Evolutionary conservation across 208 protist genomes (phyloP).

Genomic region (Leishmania major): DNA sequence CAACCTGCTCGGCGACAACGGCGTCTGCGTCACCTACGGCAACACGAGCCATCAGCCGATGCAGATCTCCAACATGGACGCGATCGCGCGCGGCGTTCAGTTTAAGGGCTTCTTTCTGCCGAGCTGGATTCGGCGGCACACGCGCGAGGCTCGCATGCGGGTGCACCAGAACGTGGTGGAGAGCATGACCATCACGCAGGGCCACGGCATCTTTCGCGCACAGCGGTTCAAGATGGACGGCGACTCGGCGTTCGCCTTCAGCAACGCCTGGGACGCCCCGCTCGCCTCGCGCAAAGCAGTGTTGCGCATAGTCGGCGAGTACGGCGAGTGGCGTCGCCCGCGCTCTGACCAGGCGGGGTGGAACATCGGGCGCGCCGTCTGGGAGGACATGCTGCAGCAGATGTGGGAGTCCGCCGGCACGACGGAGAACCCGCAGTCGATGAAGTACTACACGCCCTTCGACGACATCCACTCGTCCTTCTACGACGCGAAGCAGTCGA

Average conservation of each 20-base stretch:
- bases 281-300: slow-evolving; percentile 84
- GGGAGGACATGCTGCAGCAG: slow-evolving; percentile 89
- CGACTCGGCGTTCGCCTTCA: slow-evolving; percentile 87
- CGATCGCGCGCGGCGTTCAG: slow-evolving; percentile 93
- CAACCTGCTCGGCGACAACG: slow-evolving; percentile 88
- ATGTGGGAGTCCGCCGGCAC: slow-evolving; percentile 84
- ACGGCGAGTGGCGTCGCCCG: slow-evolving; percentile 90
- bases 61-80: slow-evolving; percentile 91
- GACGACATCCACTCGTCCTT: slow-evolving; percentile 81
- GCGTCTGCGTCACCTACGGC: slow-evolving; percentile 96
- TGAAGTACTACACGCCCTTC: slow-evolving; percentile 94
- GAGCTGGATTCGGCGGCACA: slow-evolving; percentile 84
- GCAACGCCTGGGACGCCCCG: slow-evolving; percentile 89
- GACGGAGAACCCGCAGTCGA: slow-evolving; percentile 87
- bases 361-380: slow-evolving; percentile 84
- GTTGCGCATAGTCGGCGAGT: slow-evolving; percentile 91
- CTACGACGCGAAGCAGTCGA: slow-evolving; percentile 82
- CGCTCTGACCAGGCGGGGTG: slow-evolving; percentile 75
- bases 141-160: slow-evolving; percentile 86
- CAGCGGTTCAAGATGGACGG: slow-evolving; percentile 92
- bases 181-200: slow-evolving; percentile 89
- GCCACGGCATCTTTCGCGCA: slow-evolving; percentile 86
- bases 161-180: slow-evolving; percentile 90
- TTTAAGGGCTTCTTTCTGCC: slow-evolving; percentile 94
- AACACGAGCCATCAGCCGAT: slow-evolving; percentile 95